Evolutionary conservation across 2,329 filamentous ascomycete genomes (phyloP).

Genomic region (Sporothrix schenckii): DNA sequence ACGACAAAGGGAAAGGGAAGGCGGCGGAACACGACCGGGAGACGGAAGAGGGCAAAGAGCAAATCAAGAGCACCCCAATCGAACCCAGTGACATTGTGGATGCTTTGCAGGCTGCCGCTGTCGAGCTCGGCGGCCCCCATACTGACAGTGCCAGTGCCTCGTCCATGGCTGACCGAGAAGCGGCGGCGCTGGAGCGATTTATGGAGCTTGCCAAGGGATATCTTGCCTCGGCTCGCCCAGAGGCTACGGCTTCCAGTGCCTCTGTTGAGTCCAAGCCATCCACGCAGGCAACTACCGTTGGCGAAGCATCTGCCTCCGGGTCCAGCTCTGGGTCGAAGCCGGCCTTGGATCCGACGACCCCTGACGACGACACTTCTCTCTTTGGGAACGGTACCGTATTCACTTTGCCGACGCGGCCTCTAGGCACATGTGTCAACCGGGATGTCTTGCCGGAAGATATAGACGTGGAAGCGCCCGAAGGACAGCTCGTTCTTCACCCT

Average conservation of each 20-base stretch:
- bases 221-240: background rate
- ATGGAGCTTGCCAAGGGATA: background rate
- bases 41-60: too few species aligned
- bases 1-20: background rate
- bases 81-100: background rate
- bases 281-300: conserved; percentile 49
- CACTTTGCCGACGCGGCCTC: conserved; percentile 35
- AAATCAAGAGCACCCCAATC: background rate
- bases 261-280: background rate
- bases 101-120: background rate
- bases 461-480: conserved; percentile 52
- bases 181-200: background rate
- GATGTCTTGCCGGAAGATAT: conserved; percentile 54
- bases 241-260: background rate
- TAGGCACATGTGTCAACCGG: conserved; percentile 33
- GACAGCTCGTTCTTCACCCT: conserved; percentile 42
- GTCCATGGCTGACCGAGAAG: background rate
- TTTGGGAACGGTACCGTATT: conserved; percentile 34
- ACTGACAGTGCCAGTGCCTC: background rate
- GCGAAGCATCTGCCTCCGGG: background rate
- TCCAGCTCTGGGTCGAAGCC: conserved; percentile 38
- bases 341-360: too few species aligned
- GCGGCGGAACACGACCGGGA: too few species aligned
- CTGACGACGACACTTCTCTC: conserved; percentile 34
- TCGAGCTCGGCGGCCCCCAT: background rate